Conservation (phyloP, 768 basidiomycete genomes). For the Macrolepiota dolichaula region DNA sequence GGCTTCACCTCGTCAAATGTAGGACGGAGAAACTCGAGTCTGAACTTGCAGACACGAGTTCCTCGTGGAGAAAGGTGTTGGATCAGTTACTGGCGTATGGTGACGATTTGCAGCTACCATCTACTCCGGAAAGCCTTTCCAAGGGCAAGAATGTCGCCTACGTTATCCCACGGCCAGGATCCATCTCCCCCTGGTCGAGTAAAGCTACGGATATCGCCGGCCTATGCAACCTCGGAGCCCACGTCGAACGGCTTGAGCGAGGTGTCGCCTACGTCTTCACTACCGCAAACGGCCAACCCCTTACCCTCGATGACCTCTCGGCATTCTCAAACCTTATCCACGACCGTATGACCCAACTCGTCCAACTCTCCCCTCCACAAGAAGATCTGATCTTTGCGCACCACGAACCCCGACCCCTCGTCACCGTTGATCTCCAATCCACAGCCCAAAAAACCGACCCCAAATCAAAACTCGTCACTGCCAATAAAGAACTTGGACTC, state of each 20-base stretch:
- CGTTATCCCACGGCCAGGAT: conserved; percentile 81
- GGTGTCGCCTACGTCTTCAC: conserved; percentile 70
- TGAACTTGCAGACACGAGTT: conserved; percentile 42
- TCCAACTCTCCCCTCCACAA: conserved; percentile 56
- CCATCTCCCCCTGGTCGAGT: conserved; percentile 98
- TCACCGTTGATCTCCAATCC: conserved; percentile 59
- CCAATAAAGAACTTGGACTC: conserved; percentile 85
- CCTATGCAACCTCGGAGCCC: conserved; percentile 74
- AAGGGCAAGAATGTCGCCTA: conserved; percentile 49
- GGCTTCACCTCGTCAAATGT: conserved; percentile 82
- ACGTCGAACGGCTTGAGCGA: conserved; percentile 83
- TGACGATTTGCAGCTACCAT: conserved; percentile 56
- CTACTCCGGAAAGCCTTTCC: conserved; percentile 35
- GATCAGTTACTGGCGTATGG: conserved; percentile 82
- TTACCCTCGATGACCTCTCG: conserved; percentile 47
- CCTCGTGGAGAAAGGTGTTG: conserved; percentile 50
- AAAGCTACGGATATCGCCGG: conserved; percentile 95
- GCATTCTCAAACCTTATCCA: conserved; percentile 70
- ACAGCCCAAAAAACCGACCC: conserved; percentile 35
- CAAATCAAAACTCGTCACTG: conserved; percentile 60
- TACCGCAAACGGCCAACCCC: conserved; percentile 29
- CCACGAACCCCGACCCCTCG: conserved; percentile 61
- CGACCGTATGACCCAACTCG: conserved; percentile 95
- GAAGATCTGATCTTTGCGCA: conserved; percentile 58
- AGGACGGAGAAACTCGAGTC: conserved; percentile 38